These are phyloP conservation scores for Citrullus colocynthis DNA, from an alignment of 306 rosid species.

Conservation along the genomic window DNA sequence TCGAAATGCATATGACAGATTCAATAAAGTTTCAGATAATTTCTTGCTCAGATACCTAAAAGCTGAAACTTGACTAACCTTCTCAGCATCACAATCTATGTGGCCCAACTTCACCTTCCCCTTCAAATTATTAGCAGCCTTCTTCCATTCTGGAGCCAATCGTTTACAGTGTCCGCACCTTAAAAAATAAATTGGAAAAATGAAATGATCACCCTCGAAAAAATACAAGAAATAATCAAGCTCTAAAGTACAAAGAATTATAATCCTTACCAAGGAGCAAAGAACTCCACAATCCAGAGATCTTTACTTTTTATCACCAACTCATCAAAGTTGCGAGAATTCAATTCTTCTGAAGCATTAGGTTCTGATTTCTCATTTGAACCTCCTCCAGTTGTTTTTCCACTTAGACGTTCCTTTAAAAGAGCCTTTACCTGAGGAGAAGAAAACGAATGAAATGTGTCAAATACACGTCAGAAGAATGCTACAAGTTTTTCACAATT, in stretches of 20 bases:
- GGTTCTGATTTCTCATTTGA: constrained; percentile 66
- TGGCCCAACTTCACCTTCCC: constrained; percentile 96
- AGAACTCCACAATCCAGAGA: constrained; percentile 96
- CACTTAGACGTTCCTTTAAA: constrained; percentile 75
- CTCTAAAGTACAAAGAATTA: background rate
- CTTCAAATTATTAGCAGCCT: constrained; percentile 60
- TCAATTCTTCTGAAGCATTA: constrained; percentile 65
- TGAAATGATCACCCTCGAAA: background rate
- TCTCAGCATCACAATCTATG: constrained; percentile 90
- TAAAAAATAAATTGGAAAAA: constrained; percentile 14
- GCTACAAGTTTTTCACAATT: background rate
- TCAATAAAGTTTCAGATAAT: background rate
- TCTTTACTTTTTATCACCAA: constrained; percentile 81
- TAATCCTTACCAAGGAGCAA: constrained; percentile 79
- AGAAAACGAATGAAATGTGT: constrained; percentile 14
- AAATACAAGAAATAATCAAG: background rate
- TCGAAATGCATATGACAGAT: background rate
- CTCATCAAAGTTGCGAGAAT: constrained; percentile 75
- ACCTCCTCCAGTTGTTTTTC: constrained; percentile 73
- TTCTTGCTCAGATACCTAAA: background rate
- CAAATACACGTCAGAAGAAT: background rate
- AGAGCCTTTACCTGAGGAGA: constrained; percentile 58
- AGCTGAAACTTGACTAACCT: constrained; percentile 33
- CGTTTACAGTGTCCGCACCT: constrained; percentile 99
- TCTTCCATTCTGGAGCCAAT: constrained; percentile 96